A percentile compares a stretch with the other conserved stretches of the same genome.
Evolutionary conservation across 352 stramenopile species (phyloP).

Genomic region (Globisporangium nodosum): DNA sequence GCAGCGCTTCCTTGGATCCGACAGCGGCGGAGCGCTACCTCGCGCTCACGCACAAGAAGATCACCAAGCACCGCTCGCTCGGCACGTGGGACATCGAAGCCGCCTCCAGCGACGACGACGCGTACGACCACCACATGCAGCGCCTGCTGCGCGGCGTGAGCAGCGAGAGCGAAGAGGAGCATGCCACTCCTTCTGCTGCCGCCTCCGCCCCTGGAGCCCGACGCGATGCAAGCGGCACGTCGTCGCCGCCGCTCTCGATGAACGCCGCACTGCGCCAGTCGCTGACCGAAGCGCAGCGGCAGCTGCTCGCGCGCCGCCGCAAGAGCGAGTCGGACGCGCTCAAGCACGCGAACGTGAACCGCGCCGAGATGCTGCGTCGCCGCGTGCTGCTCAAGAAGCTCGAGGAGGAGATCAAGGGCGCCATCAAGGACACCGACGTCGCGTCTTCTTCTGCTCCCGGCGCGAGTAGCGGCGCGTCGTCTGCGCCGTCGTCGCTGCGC

Average conservation of each 20-base stretch:
- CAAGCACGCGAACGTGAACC: constrained; percentile 39
- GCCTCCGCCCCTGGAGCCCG: background rate
- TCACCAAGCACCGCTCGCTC: constrained; percentile 37
- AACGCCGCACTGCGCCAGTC: constrained; percentile 13
- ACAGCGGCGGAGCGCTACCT: constrained; percentile 7
- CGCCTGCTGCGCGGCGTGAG: background rate
- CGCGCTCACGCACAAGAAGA: constrained; percentile 17
- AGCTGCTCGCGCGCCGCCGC: constrained; percentile 39
- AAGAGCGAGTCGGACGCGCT: constrained; percentile 72
- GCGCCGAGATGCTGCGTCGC: constrained; percentile 56
- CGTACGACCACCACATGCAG: constrained; percentile 11
- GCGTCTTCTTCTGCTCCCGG: background rate
- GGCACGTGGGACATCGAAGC: constrained; percentile 39
- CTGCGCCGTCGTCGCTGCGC: constrained; percentile 5
- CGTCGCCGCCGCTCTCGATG: constrained; percentile 2
- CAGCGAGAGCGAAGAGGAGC: constrained; percentile 2
- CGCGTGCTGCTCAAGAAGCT: constrained; percentile 62
- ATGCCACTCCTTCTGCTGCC: background rate
- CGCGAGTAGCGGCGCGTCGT: background rate
- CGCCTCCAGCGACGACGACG: constrained; percentile 40
- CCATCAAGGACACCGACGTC: constrained; percentile 40
- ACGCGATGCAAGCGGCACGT: background rate
- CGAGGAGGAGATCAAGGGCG: constrained; percentile 66
- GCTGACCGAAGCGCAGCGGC: constrained; percentile 10
- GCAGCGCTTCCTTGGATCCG: constrained; percentile 4